phyloP scores from a whole-genome alignment of 768 basidiomycete species.

The Leccinum olivaceopallidum region DNA sequence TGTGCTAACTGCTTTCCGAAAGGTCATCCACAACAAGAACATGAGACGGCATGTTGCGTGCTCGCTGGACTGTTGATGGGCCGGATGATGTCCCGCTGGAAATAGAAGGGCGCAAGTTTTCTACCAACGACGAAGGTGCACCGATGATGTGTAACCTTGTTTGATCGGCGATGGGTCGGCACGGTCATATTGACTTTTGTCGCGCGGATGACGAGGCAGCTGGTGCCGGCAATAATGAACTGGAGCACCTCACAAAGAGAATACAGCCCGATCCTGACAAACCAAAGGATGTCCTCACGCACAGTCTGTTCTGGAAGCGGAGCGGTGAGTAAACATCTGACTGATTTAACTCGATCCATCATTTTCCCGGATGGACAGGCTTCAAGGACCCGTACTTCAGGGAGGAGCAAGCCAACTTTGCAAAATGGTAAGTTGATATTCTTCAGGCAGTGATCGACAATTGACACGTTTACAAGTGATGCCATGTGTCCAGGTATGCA shows the following conservation, averaged over 20 bases:
- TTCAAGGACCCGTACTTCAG: conserved; percentile 65
- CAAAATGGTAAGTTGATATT: conserved; percentile 45
- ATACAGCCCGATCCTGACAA: conserved; percentile 47
- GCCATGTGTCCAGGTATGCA: conserved; percentile 49
- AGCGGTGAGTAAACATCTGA: conserved; percentile 39
- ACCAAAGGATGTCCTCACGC: conserved; percentile 55
- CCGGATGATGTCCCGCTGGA: conserved; percentile 51
- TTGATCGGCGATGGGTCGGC: conserved; percentile 56
- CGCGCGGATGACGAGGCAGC: conserved; percentile 36
- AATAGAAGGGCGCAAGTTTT: conserved; percentile 56
- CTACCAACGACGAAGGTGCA: conserved; percentile 53
- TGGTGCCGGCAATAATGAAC: conserved; percentile 43
- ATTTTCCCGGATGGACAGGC: conserved; percentile 32
- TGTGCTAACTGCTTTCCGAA: neutral
- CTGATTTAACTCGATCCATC: neutral
- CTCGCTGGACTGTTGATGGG: conserved; percentile 57
- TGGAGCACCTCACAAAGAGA: conserved; percentile 45
- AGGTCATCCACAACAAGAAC: conserved; percentile 62
- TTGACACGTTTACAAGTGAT: conserved; percentile 36
- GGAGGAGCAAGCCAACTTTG: conserved; percentile 55
- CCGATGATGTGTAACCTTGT: conserved; percentile 64
- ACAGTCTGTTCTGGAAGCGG: conserved; percentile 57
- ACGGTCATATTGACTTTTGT: conserved; percentile 59
- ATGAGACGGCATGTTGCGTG: conserved; percentile 62
- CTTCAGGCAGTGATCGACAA: neutral